Evolutionary conservation across 345 rosid species (phyloP).

Genomic region (Populus tremula): DNA sequence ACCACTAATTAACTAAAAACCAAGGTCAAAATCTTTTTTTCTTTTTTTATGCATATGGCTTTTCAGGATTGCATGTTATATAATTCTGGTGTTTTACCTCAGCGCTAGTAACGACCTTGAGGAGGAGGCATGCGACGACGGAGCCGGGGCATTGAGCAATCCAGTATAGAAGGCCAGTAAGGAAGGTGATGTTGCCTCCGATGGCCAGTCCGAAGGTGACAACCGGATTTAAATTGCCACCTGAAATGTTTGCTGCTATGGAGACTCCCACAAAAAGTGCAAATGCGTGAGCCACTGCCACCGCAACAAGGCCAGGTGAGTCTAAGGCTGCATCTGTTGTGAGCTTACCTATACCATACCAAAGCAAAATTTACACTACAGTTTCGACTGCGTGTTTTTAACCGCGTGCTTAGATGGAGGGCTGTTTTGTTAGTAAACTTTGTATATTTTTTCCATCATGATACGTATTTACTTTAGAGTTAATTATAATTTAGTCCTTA

Average conservation of each 20-base stretch:
- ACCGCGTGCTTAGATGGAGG: neutral
- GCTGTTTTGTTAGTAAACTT: neutral
- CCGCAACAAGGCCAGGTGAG: conserved; percentile 79
- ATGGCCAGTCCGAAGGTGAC: conserved; percentile 82
- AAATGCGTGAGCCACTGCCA: conserved; percentile 79
- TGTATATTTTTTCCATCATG: neutral
- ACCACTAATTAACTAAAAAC: too few relatives aligned
- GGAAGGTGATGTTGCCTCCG: conserved; percentile 77
- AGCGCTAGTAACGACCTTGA: conserved; percentile 54
- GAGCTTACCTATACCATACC: conserved; percentile 41
- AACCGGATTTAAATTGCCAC: conserved; percentile 87
- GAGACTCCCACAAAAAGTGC: conserved; percentile 79
- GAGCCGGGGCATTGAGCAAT: conserved; percentile 86
- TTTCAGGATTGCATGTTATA: too few relatives aligned
- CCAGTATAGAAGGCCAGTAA: conserved; percentile 81
- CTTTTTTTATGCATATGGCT: neutral
- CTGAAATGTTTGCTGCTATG: conserved; percentile 82
- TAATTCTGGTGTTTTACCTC: conserved; percentile 28
- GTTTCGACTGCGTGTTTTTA: neutral
- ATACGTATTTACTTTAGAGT: too few relatives aligned
- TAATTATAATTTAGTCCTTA: too few relatives aligned
- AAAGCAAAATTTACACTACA: neutral
- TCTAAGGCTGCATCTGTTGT: conserved; percentile 68
- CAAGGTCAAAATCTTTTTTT: too few relatives aligned
- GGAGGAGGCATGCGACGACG: conserved; percentile 79